Percentiles rank a stretch among this genome's conserved stretches.
Evolutionary conservation across 1,284 basidiomycete genomes (phyloP).

Genomic region (Apiotrichum laibachii): DNA sequence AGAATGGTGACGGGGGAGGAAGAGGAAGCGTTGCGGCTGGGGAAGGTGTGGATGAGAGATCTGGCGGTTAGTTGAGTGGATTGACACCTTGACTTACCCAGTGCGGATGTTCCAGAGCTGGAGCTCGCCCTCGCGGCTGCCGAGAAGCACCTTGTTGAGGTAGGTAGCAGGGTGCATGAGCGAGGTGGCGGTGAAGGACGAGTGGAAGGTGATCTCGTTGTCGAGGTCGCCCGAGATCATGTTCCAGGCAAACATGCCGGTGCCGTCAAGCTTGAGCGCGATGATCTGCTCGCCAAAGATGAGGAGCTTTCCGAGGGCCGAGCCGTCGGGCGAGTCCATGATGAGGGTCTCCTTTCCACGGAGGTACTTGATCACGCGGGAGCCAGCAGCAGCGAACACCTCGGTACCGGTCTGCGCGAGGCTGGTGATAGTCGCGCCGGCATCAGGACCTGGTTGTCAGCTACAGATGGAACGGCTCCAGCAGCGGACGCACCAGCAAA

Average conservation of each 20-base stretch:
- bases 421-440: constrained; percentile 67
- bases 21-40: constrained; percentile 44
- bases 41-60: constrained; percentile 54
- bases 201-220: constrained; percentile 59
- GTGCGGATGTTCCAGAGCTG: constrained; percentile 94
- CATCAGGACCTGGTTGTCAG: constrained; percentile 66
- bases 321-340: constrained; percentile 35
- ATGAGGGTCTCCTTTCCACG: constrained; percentile 70
- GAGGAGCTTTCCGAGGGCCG: constrained; percentile 56
- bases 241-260: constrained; percentile 79
- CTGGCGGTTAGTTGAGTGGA: constrained; percentile 27
- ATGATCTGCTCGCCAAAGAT: constrained; percentile 79
- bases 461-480: neutral
- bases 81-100: constrained; percentile 57
- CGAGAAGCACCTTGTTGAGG: constrained; percentile 90
- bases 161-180: constrained; percentile 94
- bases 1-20: constrained; percentile 67
- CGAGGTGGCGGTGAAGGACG: constrained; percentile 71
- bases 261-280: constrained; percentile 74
- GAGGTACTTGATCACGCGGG: constrained; percentile 70
- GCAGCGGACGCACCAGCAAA: constrained; percentile 75
- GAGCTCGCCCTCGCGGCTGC: constrained; percentile 74
- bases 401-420: constrained; percentile 81
- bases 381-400: constrained; percentile 76
- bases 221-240: constrained; percentile 51